Conservation (phyloP, 805 yeast genomes). For the Nadsonia fulvescens region DNA sequence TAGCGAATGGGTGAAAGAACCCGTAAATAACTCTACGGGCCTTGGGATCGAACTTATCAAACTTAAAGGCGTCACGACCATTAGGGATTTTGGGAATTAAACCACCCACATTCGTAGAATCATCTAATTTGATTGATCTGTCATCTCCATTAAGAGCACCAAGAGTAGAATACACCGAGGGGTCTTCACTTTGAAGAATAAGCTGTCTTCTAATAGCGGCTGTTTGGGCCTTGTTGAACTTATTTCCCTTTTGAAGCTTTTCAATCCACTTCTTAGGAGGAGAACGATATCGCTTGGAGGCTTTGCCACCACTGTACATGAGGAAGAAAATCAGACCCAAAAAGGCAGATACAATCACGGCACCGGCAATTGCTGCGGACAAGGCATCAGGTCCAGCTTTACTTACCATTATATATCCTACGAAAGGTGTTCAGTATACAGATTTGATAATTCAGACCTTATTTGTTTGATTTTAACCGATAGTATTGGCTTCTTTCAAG, state of each 20-base stretch:
- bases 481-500: no score
- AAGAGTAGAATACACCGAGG: constrained; percentile 16
- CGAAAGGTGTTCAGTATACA: no score
- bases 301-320: no score
- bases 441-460: no score
- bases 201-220: constrained; percentile 23
- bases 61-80: constrained; percentile 1
- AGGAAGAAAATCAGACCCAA: no score
- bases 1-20: constrained; percentile 88
- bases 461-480: no score
- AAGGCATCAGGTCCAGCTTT: no score
- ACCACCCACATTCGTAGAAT: constrained; percentile 5
- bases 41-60: constrained; percentile 6
- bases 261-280: constrained; percentile 11
- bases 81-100: constrained; percentile 6
- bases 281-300: constrained; percentile 8
- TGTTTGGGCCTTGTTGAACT: constrained; percentile 8
- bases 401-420: no score
- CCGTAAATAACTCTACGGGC: constrained; percentile 41
- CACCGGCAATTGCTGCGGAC: no score
- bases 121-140: constrained; percentile 7
- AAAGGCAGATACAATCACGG: no score
- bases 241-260: constrained; percentile 11
- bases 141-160: no score
- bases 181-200: constrained; percentile 17